These are phyloP conservation scores for Cladosporium sphaerospermum DNA, from an alignment of 2,329 filamentous ascomycete species.

Conservation along the genomic window DNA sequence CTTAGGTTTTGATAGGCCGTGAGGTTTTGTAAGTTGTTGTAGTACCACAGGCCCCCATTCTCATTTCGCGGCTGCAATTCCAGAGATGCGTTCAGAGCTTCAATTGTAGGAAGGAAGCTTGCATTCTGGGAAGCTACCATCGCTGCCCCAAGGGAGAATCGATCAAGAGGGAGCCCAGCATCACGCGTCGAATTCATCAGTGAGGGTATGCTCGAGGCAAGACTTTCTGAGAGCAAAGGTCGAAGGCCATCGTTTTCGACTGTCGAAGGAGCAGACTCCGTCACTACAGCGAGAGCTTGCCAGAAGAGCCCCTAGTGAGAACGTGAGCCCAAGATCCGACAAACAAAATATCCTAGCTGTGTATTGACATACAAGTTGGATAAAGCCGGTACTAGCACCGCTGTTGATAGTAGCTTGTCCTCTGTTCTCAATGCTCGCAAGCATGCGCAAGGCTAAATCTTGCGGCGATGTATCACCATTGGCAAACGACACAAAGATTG, in stretches of 20 bases:
- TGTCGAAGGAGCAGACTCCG: slow-evolving; percentile 14
- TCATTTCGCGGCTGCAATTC: slow-evolving; percentile 26
- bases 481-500: not conserved
- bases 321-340: no score
- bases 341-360: no score
- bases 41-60: slow-evolving; percentile 32
- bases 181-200: slow-evolving; percentile 21
- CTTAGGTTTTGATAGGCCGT: slow-evolving; percentile 45
- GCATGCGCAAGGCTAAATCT: slow-evolving; percentile 22
- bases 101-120: slow-evolving; percentile 17
- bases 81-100: slow-evolving; percentile 23
- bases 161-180: slow-evolving; percentile 25
- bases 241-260: slow-evolving; percentile 11
- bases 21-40: slow-evolving; percentile 20
- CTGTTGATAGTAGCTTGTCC: slow-evolving; percentile 25
- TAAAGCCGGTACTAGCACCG: slow-evolving; percentile 17
- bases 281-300: slow-evolving; percentile 25
- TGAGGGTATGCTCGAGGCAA: slow-evolving; percentile 15
- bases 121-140: slow-evolving; percentile 16
- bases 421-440: slow-evolving; percentile 28
- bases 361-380: slow-evolving; percentile 20
- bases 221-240: slow-evolving; percentile 18
- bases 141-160: slow-evolving; percentile 27
- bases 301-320: slow-evolving; percentile 25
- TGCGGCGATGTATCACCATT: not conserved